Evolutionary conservation across 352 stramenopile genomes (phyloP), one percentile per base, ranked within the genome.

Genomic region (Globisporangium mamillatum): DNA sequence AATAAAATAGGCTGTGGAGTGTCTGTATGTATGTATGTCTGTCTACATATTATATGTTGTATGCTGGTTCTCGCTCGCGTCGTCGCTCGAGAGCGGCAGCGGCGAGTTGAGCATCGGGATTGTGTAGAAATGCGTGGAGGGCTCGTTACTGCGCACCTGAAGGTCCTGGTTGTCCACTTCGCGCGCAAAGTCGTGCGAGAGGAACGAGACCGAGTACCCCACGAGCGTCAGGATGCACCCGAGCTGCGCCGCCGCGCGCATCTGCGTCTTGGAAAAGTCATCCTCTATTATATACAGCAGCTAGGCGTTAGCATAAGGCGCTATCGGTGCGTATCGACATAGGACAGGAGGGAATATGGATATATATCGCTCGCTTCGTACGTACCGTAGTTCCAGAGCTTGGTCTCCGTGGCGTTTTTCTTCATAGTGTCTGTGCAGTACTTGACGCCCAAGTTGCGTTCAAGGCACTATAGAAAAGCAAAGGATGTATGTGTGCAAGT

Each of bases 321-420:
- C 27, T 3, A 32, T 32, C 27, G 27, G 27, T 6, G 27, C 27
- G 27, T 32, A 32, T 32, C 27, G 2, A 32, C 6, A 32, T 32
- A 32, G 27, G 27, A 32, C 27, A 32, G 27, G 27, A 32, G 27
- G 27, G 27, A 32, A 3, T 32, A n/a, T 12, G 27, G 20, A 32
- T 48, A 38, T 22, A 25, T 41, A 24, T n/a, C 2, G 53, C 20
- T 1, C 44, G 27, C 27, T 32, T 32, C 27, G 27, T 32, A 32
- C 73, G 29, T 79, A 90, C 84, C 79, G 67, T 90, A 82, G 71
- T 93, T 83, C 67, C 81, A 91, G 8, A 93, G 75, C 57, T 84
- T 89, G 16, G 86, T 93, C 32, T 76, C 67, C n/a, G 74, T 89
- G 32, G 58, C 82, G 62, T 93, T 82, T 29, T 79, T 70, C 27